Conservation (phyloP, 1,284 basidiomycete genomes). For the Wallemia hederae region DNA sequence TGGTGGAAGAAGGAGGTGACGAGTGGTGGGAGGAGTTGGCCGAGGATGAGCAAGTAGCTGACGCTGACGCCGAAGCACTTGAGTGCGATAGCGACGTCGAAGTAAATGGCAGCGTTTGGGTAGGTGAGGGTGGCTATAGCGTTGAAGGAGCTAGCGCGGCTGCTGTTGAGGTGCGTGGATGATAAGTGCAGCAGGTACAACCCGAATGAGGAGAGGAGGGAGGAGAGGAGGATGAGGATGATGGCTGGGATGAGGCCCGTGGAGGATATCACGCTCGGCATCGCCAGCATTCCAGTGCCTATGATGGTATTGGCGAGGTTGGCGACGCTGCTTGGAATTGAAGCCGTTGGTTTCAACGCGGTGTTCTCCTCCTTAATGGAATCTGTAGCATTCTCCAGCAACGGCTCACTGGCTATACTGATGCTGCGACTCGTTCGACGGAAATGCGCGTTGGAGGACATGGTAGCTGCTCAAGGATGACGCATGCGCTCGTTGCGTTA, state of each 20-base stretch:
- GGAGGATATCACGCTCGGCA: constrained; percentile 43
- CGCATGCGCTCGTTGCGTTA: not conserved
- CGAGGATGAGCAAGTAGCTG: constrained; percentile 78
- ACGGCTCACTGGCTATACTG: too few relatives aligned
- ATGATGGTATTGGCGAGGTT: constrained; percentile 66
- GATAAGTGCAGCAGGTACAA: constrained; percentile 66
- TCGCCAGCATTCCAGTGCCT: constrained; percentile 35
- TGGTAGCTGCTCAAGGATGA: too few relatives aligned
- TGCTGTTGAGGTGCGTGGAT: constrained; percentile 33
- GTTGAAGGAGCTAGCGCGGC: constrained; percentile 47
- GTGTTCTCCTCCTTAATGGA: too few relatives aligned
- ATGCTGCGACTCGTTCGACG: not conserved
- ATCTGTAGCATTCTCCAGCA: too few relatives aligned
- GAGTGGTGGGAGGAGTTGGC: constrained; percentile 82
- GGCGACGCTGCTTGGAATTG: constrained; percentile 1
- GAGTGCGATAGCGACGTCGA: constrained; percentile 77
- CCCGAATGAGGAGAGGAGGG: constrained; percentile 48
- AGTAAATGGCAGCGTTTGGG: constrained; percentile 48
- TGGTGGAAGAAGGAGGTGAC: constrained; percentile 51
- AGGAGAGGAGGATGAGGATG: constrained; percentile 63
- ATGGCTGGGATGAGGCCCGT: constrained; percentile 62
- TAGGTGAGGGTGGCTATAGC: constrained; percentile 60
- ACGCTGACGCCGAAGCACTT: constrained; percentile 94
- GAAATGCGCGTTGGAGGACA: not conserved
- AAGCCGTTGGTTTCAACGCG: too few relatives aligned